Evolutionary conservation across 331 rosid species (phyloP).

Genomic region (Malus hybrid): DNA sequence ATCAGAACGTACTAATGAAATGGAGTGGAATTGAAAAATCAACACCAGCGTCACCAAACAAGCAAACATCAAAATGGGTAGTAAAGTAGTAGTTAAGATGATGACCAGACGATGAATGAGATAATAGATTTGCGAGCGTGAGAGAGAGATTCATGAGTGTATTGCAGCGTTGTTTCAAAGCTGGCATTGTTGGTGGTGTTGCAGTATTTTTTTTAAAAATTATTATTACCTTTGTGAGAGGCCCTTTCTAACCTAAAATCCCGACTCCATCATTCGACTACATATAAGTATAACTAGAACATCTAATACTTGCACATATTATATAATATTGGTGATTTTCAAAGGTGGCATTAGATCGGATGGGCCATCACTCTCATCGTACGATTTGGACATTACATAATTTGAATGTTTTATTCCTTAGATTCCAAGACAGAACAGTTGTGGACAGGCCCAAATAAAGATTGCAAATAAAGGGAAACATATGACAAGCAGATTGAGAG

Average conservation of each 20-base stretch:
- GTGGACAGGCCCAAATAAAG: not conserved
- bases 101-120: not conserved
- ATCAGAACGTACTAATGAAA: too few relatives aligned
- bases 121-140: not conserved
- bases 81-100: not conserved
- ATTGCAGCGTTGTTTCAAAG: too few relatives aligned
- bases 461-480: conserved; percentile 10
- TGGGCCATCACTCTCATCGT: conserved; percentile 10
- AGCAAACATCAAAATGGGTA: not conserved
- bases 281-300: too few relatives aligned
- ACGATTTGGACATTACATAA: not conserved
- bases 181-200: not conserved
- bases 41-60: not conserved
- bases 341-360: not conserved
- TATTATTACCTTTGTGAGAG: too few relatives aligned
- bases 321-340: not conserved
- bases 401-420: not conserved
- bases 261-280: accelerated
- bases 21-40: not conserved
- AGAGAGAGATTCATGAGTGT: not conserved
- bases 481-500: too few relatives aligned
- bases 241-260: too few relatives aligned
- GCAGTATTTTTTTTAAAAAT: too few relatives aligned
- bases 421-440: conserved; percentile 21
- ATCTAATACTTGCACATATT: not conserved